phyloP scores from a whole-genome alignment of 495 filamentous ascomycete genomes.

The Aspergillus bertholletiae region DNA sequence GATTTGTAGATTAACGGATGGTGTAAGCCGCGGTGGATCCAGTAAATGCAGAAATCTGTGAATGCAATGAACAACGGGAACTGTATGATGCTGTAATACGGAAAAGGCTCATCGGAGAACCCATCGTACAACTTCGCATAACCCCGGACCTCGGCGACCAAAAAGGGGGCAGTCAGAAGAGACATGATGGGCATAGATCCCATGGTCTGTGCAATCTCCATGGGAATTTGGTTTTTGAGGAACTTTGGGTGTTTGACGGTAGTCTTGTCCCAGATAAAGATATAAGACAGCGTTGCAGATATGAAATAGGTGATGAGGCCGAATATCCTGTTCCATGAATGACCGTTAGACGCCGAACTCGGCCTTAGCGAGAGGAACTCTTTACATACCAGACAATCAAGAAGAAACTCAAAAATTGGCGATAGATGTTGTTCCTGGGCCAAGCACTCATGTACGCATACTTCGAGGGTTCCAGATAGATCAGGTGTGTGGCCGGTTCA shows the following conservation, averaged over 20 bases:
- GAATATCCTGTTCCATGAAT: conserved; percentile 60
- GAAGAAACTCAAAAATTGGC: conserved; percentile 74
- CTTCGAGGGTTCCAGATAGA: conserved; percentile 65
- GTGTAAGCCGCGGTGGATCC: conserved; percentile 89
- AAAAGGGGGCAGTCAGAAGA: conserved; percentile 75
- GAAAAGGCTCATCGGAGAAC: conserved; percentile 64
- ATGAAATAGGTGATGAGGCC: conserved; percentile 81
- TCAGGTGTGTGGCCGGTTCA: conserved; percentile 66
- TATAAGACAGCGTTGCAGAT: conserved; percentile 78
- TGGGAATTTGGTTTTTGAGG: conserved; percentile 85
- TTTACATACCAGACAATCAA: conserved; percentile 75
- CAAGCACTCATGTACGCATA: conserved; percentile 81
- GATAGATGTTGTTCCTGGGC: conserved; percentile 74
- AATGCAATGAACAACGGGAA: conserved; percentile 91
- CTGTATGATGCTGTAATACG: conserved; percentile 77
- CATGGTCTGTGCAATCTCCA: conserved; percentile 82
- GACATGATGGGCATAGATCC: conserved; percentile 77
- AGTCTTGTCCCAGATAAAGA: conserved; percentile 90
- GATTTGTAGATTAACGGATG: conserved; percentile 78
- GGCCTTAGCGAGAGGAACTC: background rate
- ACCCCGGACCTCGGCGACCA: conserved; percentile 80
- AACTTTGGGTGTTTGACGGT: conserved; percentile 91
- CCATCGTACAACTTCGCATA: conserved; percentile 85
- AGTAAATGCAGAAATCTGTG: conserved; percentile 93
- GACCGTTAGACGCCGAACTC: conserved; percentile 5